Base-by-base conservation (phyloP, 2,329 filamentous ascomycete species). In the Cercospora janseana region DNA sequence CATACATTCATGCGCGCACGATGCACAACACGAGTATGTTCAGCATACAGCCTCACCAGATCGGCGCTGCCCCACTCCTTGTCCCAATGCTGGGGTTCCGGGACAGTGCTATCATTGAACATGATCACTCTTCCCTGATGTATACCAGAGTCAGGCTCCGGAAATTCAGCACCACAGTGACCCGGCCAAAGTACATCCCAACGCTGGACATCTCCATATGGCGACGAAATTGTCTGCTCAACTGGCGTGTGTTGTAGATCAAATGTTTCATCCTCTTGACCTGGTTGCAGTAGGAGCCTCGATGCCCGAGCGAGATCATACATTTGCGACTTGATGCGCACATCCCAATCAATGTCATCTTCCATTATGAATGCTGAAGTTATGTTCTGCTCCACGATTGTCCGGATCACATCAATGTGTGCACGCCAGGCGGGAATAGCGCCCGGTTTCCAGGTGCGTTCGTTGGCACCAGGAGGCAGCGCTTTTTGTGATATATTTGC, bases 271-370 rank as follows among this genome's bases (percentile, higher is more conserved):
- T 52, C 35, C 20, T 45, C 20, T 31, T 58, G 34, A 4, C 46
- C 51, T 6, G 62, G 60, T 32, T 63, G 66, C 57, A 73, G 55
- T 8, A 73, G 57, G 18, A 68, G 60, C 49, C 70, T 69, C 9
- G 65, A 63, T 32, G 71, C 71, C 49, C 57, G 67, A 27, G 71
- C 70, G 27, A 72, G 63, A 27, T 56, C 54, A 10, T 49, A 41
- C 70, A 51, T 72, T 60, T 46, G 72, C 61, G 41, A 69, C 58
- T 61, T 72, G 47, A 74, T 68, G 34, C 69, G 70, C 20, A 74
- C 66, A 54, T 74, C 71, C 69, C 70, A 74, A 48, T 74, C 72
- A 26, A 71, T 69, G 49, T 74, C 72, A 55, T 73, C 71, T 61
- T 74, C 72, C 21, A 74, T 62, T 9, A 74, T 68, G 37, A 74